Base-by-base conservation (phyloP, 805 yeast species). In the Wickerhamomyces bisporus region DNA sequence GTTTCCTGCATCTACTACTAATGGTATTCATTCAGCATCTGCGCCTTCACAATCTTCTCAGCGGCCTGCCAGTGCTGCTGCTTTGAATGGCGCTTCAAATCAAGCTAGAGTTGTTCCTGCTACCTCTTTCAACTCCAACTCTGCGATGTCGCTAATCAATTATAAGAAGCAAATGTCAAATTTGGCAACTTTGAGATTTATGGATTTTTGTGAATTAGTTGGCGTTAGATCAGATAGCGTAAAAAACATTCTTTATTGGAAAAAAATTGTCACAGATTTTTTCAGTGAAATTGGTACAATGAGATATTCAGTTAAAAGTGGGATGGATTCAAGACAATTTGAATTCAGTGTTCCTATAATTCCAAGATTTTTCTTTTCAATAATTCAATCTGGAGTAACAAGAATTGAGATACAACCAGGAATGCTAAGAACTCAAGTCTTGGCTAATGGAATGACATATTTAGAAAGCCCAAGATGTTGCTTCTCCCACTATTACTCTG, bases 281-380 rank as follows among this genome's bases (percentile, higher is more conserved):
- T 81, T 78, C 52, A 62, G 75, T 29, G 79, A 75, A 9, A 56
- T 58, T 32, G 79, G 80, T 1, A 57, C 65, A 6, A 48, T 77
- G 25, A 60, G 75, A 13, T 66, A 77, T 41, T 58, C 71, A 1
- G 64, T 76, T 28, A 68, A 69, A 41, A 61, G 65, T 32, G 67
- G 65, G 11, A 60, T 61, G 20, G 81, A 71, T 30, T 61, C 66
- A 9, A 60, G 77, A 40, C 80, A 71, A 46, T 85, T 78, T 56
- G 89, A 79, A 41, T 70, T 87, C 17, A 73, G 79, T 10, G 70
- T 73, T 7, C 67, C 76, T 4, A 71, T 86, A 10, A 71, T 86
- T n/a, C 83, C 93, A 1, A 61, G 79, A 31, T 77, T 76, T 47
- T 73, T 75, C 47, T 71, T 63, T 42, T 71, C 77, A 2, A 69